Base-by-base conservation (phyloP, 2,329 filamentous ascomycete genomes). In the Bipolaris zeicola region DNA sequence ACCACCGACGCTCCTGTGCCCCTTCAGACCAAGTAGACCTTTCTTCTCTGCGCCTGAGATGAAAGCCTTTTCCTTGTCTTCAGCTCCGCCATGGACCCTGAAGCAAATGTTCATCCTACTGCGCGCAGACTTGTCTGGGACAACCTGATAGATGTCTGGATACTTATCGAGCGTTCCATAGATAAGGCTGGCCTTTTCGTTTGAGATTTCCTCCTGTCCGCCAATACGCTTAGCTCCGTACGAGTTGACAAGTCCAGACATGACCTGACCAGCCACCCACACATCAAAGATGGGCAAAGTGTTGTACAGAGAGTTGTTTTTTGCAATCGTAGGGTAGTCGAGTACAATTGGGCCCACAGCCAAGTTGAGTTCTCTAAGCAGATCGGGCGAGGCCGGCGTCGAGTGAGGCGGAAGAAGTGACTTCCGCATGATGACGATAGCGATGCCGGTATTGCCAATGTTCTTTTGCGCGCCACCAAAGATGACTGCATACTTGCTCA, bases 101-200 rank as follows among this genome's bases (percentile, higher is more conserved):
- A 97, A 97, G 82, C 92, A 97, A 56, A 98, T 90, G 78, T 98
- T 98, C 90, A 98, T 96, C 52, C 92, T 83, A 67, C 91, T 96
- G 54, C 93, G 89, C 3, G 84, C 89, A 20, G 80, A 80, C 78
- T 89, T 90, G 65, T 89, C 84, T 0, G 92, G 91, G 0, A 97
- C 87, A 31, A 97, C 85, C 50, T 80, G 82, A 79, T 96, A 98
- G n/a, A 89, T 78, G 0, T 87, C 79, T 0, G 90, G 84, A 66
- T 90, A 82, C 42, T 85, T 85, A 65, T 97, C 94, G 6, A 98
- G 82, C 0, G 87, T 87, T 1, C 76, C 80, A 71, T 99, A 98
- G 51, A 98, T 87, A 31, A 90, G 73, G 14, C 84, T 68, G 0
- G 94, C 89, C 79, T 98, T 98, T 64, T 88, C 79, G 37, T 88